Evolutionary conservation across 192 early-diverging fungal species (phyloP).

Genomic region (Phlyctochytrium bullatum): DNA sequence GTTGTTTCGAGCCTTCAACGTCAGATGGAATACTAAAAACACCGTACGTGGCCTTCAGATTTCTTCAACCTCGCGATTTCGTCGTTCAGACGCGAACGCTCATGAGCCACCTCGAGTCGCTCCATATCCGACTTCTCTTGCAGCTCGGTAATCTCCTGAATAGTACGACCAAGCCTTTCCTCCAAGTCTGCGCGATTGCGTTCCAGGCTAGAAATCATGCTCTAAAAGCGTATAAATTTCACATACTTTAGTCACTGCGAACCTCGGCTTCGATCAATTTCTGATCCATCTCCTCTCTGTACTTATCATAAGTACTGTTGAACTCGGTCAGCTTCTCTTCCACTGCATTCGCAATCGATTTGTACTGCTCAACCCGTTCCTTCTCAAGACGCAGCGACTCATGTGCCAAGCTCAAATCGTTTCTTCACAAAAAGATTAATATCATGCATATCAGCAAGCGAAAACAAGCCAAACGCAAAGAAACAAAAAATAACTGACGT

Average conservation of each 20-base stretch:
- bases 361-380: conserved; percentile 51
- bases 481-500: background rate
- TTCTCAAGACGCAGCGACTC: conserved; percentile 53
- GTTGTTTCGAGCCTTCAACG: conserved; percentile 5
- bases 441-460: background rate
- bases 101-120: background rate
- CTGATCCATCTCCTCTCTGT: conserved; percentile 52
- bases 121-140: conserved; percentile 13
- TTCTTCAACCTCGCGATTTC: conserved; percentile 15
- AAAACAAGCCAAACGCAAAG: background rate
- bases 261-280: conserved; percentile 21
- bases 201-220: conserved; percentile 2
- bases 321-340: conserved; percentile 56
- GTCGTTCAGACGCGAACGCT: conserved; percentile 15
- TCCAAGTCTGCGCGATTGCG: conserved; percentile 7
- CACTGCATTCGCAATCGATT: conserved; percentile 56
- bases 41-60: conserved; percentile 6
- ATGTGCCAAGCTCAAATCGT: conserved; percentile 28
- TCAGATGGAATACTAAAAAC: background rate
- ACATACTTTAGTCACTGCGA: no score
- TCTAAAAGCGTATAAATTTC: no score
- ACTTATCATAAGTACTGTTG: conserved; percentile 66
- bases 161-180: background rate
- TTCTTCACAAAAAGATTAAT: background rate
- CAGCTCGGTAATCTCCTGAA: conserved; percentile 7